These are phyloP conservation scores for Stagonosporopsis rhizophila DNA, from an alignment of 2,329 filamentous ascomycete species.

Conservation along the genomic window DNA sequence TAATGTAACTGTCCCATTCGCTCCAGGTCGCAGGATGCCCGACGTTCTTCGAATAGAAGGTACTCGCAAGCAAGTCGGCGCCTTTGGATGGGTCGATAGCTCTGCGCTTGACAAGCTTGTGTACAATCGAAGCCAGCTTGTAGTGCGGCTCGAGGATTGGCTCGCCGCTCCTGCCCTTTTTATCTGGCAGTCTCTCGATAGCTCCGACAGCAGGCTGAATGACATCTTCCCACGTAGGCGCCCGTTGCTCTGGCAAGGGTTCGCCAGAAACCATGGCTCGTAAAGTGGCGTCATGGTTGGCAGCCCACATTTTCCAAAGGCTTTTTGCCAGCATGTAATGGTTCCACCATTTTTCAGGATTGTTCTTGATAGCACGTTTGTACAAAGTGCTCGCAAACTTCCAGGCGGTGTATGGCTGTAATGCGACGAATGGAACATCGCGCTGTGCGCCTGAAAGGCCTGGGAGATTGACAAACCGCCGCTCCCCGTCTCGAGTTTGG, in stretches of 20 bases:
- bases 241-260: slow-evolving; percentile 26
- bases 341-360: slow-evolving; percentile 69
- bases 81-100: slow-evolving; percentile 56
- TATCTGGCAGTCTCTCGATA: slow-evolving; percentile 67
- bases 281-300: slow-evolving; percentile 49
- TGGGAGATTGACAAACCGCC: slow-evolving; percentile 66
- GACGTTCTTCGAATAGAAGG: slow-evolving; percentile 63
- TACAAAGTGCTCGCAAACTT: slow-evolving; percentile 69
- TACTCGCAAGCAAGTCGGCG: slow-evolving; percentile 59
- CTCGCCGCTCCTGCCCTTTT: slow-evolving; percentile 69
- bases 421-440: slow-evolving; percentile 62
- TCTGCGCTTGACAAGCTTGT: slow-evolving; percentile 74
- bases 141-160: slow-evolving; percentile 91
- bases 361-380: slow-evolving; percentile 63
- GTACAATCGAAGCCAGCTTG: slow-evolving; percentile 81
- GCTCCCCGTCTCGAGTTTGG: slow-evolving; percentile 63
- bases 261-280: slow-evolving; percentile 43
- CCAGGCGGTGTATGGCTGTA: slow-evolving; percentile 68
- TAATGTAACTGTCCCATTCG: slow-evolving; percentile 67
- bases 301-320: slow-evolving; percentile 72
- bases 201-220: slow-evolving; percentile 65
- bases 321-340: slow-evolving; percentile 76
- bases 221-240: slow-evolving; percentile 54
- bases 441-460: slow-evolving; percentile 60
- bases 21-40: slow-evolving; percentile 57